Evolutionary conservation across 2,329 filamentous ascomycete species (phyloP), one percentile per base, ranked within the genome.

Genomic region (Orbilia javanica): DNA sequence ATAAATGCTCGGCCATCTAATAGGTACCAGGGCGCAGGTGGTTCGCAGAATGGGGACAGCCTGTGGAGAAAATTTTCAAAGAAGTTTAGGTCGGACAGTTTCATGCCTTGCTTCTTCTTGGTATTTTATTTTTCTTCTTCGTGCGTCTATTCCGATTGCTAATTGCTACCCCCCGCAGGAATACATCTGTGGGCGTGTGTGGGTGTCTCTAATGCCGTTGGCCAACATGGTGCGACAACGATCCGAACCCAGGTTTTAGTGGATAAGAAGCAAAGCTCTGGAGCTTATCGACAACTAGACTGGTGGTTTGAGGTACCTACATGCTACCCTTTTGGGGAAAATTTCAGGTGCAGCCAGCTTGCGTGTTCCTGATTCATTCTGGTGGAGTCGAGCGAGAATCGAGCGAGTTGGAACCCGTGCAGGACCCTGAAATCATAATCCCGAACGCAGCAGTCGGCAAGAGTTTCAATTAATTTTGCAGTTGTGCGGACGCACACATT

Each of bases 351-450:
- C 74, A 53, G n/a, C 44, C 27, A 65, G 65, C 73, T 78, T 71
- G 74, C 74, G 67, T 78, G 74, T 78, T 71, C 74, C 67, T 72
- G 74, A 60, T 66, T 68, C 74, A 72, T 62, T 55, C 46, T 31
- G 72, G 74, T 78, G 74, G 74, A 78, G 74, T 68, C 31, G 44
- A 72, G 60, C 63, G 70, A 67, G 53, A 46, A 60, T 52, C 20
- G 50, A 60, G 46, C 63, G 64, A 68, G 34, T 67, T 63, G 34
- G 55, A 66, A 53, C 36, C 44, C 42, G 48, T 52, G 50, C 48
- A 65, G 57, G 73, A 67, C 66, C 73, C 63, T 77, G 73, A 71
- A 70, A 71, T 69, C 66, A 64, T 55, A 74, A 63, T 67, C 50
- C 65, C 60, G 57, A 76, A 64, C 55, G 29, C 46, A 69, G 68